Base-by-base conservation (phyloP, 352 stramenopile species). In the Aphanomyces euteiches region DNA sequence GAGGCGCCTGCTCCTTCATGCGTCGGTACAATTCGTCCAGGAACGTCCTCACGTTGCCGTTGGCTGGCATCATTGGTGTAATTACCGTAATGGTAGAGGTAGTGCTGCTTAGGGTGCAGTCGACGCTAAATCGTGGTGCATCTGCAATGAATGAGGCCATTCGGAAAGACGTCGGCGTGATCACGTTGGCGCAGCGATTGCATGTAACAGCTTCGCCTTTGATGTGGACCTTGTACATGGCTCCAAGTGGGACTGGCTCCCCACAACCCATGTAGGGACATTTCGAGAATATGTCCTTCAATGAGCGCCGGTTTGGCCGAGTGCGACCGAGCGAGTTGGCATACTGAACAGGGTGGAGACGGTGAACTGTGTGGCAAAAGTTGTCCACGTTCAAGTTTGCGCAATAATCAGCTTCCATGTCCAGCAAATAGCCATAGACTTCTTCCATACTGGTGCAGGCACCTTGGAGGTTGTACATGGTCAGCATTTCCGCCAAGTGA, bases 361-460 rank as follows among this genome's bases (percentile, higher is more conserved):
- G 37, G 40, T 70, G 64, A 47, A 70, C 64, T 7, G 54, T 70
- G 48, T 70, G 64, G 6, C 40, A 43, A 70, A 70, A 70, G 54
- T 70, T 70, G 48, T 56, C 34, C 4, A 15, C 8, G 47, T 61
- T 5, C 34, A 54, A 36, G 54, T 60, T 70, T 15, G 37, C 39
- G 54, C 54, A 61, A 61, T 70, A 70, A 43, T 70, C 64, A 13
- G 19, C 19, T 50, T 70, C 64, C 13, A 70, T 45, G 15, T 17
- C 15, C 47, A 70, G 43, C 43, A 70, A 61, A 36, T 56, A 40
- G 19, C 47, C 64, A 43, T 70, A 70, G 4, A 70, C 40, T 8
- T 56, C 40, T 28, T 70, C 50, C 43, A 70, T 56, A 12, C 15
- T 38, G 21, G 47, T 5, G 5, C 53, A 40, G 7, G 37, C 28